Base-by-base conservation (phyloP, 2,329 filamentous ascomycete genomes). In the Beauveria australis region DNA sequence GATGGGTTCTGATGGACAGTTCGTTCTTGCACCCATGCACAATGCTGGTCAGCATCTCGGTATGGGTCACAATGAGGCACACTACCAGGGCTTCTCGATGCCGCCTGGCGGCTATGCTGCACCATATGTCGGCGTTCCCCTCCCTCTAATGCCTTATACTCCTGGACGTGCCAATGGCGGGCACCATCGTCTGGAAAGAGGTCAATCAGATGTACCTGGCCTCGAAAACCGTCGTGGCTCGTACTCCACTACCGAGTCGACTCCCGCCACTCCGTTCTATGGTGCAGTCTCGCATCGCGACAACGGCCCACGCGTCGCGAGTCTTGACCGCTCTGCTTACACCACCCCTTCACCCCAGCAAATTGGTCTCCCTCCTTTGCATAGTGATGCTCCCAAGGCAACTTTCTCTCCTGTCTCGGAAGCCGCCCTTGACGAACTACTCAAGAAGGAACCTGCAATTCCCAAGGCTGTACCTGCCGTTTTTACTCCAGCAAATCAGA, bases 391-490 rank as follows among this genome's bases (percentile, higher is more conserved):
- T 18, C 71, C 75, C 30, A 84, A 84, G 71, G 67, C 73, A 40
- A 66, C 72, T 43, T 66, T 73, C 49, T 67, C 73, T 14, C 66
- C 75, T 3, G 68, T 75, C 14, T 69, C 73, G 22, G 81, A 84
- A 41, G 75, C 77, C 24, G 76, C 79, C 46, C 72, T 92, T 56
- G 85, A 91, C 61, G 82, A 82, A 22, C 75, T 92, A 53, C 78
- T 90, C 48, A 79, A 87, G 68, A 84, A 89, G 70, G 87, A 92
- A n/a, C 94, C 94, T 19, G 75, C 86, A 0, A 89, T 99, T 64
- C 94, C 94, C 22, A 83, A 84, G 64, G 93, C 94, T 55, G 92
- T 99, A 51, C 93, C 93, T 18, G 93, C 94, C 7, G 87, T 92
- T 65, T 92, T 90, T 70, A 92, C 89, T 61, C 91, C 91, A 30